Conservation (phyloP, 1,139 yeast genomes). For the Meyerozyma smithsonii region DNA sequence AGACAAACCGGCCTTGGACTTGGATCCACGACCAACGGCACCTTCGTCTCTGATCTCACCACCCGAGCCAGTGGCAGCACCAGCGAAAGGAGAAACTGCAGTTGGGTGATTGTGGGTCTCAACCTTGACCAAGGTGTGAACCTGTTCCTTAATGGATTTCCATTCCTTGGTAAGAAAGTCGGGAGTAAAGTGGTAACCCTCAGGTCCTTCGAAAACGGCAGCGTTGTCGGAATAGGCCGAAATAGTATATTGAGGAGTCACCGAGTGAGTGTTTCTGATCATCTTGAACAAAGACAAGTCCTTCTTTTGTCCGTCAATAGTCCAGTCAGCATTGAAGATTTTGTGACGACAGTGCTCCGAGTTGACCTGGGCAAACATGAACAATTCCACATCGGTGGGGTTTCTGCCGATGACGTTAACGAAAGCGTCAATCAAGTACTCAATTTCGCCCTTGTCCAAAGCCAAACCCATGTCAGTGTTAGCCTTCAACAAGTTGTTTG, state of each 20-base stretch:
- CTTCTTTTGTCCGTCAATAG: slow-evolving; percentile 77
- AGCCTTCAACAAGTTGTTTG: slow-evolving; percentile 64
- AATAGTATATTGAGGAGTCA: slow-evolving; percentile 76
- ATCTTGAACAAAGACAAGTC: slow-evolving; percentile 79
- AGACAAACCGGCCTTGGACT: slow-evolving; percentile 91
- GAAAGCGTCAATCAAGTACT: slow-evolving; percentile 79
- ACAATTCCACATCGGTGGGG: slow-evolving; percentile 96
- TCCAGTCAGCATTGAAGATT: slow-evolving; percentile 98
- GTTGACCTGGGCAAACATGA: slow-evolving; percentile 99
- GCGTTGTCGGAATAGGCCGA: slow-evolving; percentile 98
- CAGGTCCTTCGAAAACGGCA: slow-evolving; percentile 88
- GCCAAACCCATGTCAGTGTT: slow-evolving; percentile 88
- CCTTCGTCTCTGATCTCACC: slow-evolving; percentile 99
- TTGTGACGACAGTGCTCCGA: slow-evolving; percentile 99
- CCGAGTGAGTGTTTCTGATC: slow-evolving; percentile 90
- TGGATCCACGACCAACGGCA: slow-evolving; percentile 98
- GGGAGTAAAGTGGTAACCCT: slow-evolving; percentile 75
- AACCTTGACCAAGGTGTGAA: slow-evolving; percentile 88
- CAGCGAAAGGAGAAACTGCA: slow-evolving; percentile 98
- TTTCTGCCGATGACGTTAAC: slow-evolving; percentile 70
- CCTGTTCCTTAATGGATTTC: slow-evolving; percentile 69
- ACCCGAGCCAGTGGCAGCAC: slow-evolving; percentile 99
- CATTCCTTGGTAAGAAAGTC: slow-evolving; percentile 69
- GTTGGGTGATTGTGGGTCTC: slow-evolving; percentile 99
- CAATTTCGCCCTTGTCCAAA: slow-evolving; percentile 87